These are phyloP conservation scores for Xerocomellus intermedius DNA, from an alignment of 768 basidiomycete species.

Conservation along the genomic window DNA sequence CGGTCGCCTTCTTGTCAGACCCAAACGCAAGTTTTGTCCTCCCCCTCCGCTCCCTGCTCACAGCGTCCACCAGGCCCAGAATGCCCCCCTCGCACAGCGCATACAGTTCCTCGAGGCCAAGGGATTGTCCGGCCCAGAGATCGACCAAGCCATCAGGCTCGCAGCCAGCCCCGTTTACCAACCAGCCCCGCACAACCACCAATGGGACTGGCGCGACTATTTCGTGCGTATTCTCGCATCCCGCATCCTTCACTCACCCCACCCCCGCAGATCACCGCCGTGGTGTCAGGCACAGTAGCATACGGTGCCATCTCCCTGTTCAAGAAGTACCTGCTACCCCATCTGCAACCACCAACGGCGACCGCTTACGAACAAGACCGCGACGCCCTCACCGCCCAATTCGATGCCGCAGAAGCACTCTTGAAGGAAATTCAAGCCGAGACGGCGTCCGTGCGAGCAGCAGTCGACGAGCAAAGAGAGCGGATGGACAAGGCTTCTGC, in stretches of 20 bases:
- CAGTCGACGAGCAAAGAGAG: slow-evolving; percentile 74
- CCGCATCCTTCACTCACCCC: slow-evolving; percentile 14
- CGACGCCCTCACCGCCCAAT: slow-evolving; percentile 81
- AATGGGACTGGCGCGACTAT: slow-evolving; percentile 96
- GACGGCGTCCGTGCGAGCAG: slow-evolving; percentile 65
- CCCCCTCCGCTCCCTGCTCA: neutral
- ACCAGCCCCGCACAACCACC: slow-evolving; percentile 42
- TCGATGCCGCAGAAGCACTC: slow-evolving; percentile 82
- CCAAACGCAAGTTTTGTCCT: slow-evolving; percentile 54
- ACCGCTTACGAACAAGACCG: slow-evolving; percentile 90
- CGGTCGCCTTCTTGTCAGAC: slow-evolving; percentile 82
- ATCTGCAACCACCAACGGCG: slow-evolving; percentile 82
- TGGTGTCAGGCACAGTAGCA: slow-evolving; percentile 81
- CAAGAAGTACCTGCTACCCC: slow-evolving; percentile 89
- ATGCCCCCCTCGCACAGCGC: slow-evolving; percentile 78
- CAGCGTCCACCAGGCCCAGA: slow-evolving; percentile 53
- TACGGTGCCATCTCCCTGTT: slow-evolving; percentile 82
- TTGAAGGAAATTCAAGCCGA: slow-evolving; percentile 79
- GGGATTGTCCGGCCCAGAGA: slow-evolving; percentile 79
- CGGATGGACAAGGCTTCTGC: slow-evolving; percentile 68
- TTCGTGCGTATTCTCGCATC: slow-evolving; percentile 61
- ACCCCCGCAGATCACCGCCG: slow-evolving; percentile 75
- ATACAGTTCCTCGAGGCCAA: slow-evolving; percentile 96
- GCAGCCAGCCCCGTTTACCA: slow-evolving; percentile 48
- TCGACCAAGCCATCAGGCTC: slow-evolving; percentile 79